These are phyloP conservation scores for Podaxis mareebaensis DNA, from an alignment of 768 basidiomycete species.

Conservation along the genomic window DNA sequence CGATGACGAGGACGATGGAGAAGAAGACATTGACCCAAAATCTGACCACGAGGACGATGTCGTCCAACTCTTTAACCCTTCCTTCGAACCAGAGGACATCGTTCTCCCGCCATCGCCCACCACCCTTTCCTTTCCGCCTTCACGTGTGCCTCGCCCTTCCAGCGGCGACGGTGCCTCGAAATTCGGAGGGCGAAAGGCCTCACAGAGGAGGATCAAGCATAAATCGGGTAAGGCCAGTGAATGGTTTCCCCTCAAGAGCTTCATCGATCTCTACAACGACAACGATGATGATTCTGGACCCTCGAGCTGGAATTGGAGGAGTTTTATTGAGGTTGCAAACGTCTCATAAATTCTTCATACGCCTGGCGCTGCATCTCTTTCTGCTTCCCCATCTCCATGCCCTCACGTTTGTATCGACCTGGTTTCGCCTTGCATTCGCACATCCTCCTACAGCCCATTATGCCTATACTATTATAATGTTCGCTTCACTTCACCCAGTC, in stretches of 20 bases:
- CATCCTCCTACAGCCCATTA: background rate
- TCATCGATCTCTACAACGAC: constrained; percentile 59
- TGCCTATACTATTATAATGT: constrained; percentile 12
- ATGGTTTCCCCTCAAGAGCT: constrained; percentile 61
- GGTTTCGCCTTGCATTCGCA: background rate
- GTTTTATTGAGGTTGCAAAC: constrained; percentile 59
- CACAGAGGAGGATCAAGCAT: constrained; percentile 17
- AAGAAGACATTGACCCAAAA: constrained; percentile 28
- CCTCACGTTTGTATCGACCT: background rate
- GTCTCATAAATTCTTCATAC: constrained; percentile 25
- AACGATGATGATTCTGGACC: constrained; percentile 30
- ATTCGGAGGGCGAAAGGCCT: constrained; percentile 2
- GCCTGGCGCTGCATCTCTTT: background rate
- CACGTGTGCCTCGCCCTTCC: constrained; percentile 17
- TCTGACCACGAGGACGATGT: constrained; percentile 25
- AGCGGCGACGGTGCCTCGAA: constrained; percentile 6
- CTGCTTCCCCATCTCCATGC: background rate
- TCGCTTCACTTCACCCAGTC: background rate
- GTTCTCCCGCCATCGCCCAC: constrained; percentile 29
- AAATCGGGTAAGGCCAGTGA: constrained; percentile 34
- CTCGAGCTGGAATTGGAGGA: constrained; percentile 57
- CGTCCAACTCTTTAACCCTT: constrained; percentile 23
- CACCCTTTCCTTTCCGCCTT: constrained; percentile 19
- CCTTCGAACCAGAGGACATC: constrained; percentile 38
- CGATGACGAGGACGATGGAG: constrained; percentile 59